Evolutionary conservation across 2,329 filamentous ascomycete species (phyloP), one percentile per base, ranked within the genome.

Genomic region (Fusarium sp.): DNA sequence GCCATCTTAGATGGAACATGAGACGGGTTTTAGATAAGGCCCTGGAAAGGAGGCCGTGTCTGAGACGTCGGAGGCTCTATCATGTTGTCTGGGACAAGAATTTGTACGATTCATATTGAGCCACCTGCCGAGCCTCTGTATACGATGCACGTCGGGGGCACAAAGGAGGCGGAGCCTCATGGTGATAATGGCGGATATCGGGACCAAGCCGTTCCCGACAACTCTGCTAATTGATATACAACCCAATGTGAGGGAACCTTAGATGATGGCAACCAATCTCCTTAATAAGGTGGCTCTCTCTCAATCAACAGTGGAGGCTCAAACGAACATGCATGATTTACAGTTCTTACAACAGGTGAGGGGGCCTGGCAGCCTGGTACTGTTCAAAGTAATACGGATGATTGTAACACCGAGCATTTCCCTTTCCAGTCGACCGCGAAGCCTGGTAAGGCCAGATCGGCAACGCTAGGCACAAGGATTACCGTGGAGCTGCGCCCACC

Each of bases 331-430:
- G 27, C 27, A 31, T 52, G 47, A 14, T 20, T 52, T 52, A 52
- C 47, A 52, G 47, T 52, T 52, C 47, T 52, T 31, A 31, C 47
- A 52, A 14, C 10, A 16, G 7, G 4, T 10, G 11, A 18, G 37
- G 38, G 7, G 27, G 27, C 27, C 27, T 29, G 27, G 27, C 27
- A 31, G 16, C 24, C 16, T 31, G 16, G 29, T 34, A 18, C 45
- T 31, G 16, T 50, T 7, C 31, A 37, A 11, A 52, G 47, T 65
- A 65, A 65, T 57, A 65, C 62, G 62, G 54, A 52, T 57, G 31
- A 50, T 65, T 34, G 20, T 58, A 60, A 3, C 40, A 52, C 62
- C 62, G 62, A 22, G 6, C 18, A 31, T 37, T 64, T 34, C 52
- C 38, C 31, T 50, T 38, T 64, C 38, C 9, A 64, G 61, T 9